These are phyloP conservation scores for Glycine tomentella DNA, from an alignment of 306 rosid species.

Conservation along the genomic window DNA sequence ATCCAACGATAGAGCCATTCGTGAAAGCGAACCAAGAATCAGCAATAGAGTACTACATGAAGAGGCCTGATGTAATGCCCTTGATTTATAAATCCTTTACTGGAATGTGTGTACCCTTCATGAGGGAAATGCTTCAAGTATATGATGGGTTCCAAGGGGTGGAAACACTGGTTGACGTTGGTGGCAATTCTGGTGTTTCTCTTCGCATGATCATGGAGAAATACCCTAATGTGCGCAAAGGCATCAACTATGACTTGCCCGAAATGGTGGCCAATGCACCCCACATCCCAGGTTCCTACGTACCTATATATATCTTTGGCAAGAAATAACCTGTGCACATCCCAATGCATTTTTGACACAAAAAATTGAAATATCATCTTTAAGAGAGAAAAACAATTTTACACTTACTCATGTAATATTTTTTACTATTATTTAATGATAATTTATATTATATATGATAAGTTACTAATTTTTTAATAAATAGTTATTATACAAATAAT, in stretches of 20 bases:
- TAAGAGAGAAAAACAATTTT: too few relatives aligned
- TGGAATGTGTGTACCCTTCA: constrained; percentile 70
- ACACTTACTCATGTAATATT: too few relatives aligned
- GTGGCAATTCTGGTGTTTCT: constrained; percentile 77
- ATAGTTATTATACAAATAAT: too few relatives aligned
- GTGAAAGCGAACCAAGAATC: constrained; percentile 63
- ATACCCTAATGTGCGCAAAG: constrained; percentile 55
- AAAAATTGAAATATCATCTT: too few relatives aligned
- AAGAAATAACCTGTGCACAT: too few relatives aligned
- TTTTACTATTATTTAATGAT: too few relatives aligned
- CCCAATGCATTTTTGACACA: too few relatives aligned
- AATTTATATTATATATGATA: too few relatives aligned
- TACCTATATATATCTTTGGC: too few relatives aligned
- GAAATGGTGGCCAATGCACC: constrained; percentile 76
- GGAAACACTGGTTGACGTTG: constrained; percentile 72
- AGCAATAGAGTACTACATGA: constrained; percentile 62
- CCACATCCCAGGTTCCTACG: constrained; percentile 44
- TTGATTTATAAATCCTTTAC: constrained; percentile 62
- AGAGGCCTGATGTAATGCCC: constrained; percentile 58
- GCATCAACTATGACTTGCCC: constrained; percentile 76
- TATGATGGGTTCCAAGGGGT: constrained; percentile 73
- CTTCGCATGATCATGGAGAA: constrained; percentile 67
- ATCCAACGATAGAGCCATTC: constrained; percentile 69
- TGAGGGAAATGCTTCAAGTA: constrained; percentile 60
- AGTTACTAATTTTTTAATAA: too few relatives aligned